Evolutionary conservation across 495 filamentous ascomycete genomes (phyloP), one percentile per base, ranked within the genome.

Genomic region (Evansstolkia leycettana): DNA sequence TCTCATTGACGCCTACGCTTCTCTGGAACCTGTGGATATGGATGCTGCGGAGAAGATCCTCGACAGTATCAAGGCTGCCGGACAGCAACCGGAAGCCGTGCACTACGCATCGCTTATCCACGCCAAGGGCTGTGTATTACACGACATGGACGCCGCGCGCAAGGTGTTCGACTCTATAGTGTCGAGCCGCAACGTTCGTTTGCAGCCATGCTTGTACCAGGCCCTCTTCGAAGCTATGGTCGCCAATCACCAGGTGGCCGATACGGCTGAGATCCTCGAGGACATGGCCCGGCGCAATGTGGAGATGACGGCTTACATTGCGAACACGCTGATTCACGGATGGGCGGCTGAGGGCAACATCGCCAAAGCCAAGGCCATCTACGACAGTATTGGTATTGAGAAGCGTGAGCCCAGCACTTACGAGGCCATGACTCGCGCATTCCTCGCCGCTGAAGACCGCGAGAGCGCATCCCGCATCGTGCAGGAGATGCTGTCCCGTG

Each of bases 341-440:
- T 98, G 90, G 90, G 86, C 92, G 24, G 64, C 74, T 18, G 83
- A 83, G 55, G 81, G 80, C 57, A 72, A 87, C 37, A 83, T 98
- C 17, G 58, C 54, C 34, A 86, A 84, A 56, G 82, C 85, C 25
- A 75, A 79, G 57, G 64, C 67, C 5, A 75, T 95, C 44, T 98
- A 93, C 53, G 69, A 80, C 26, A 64, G 71, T 31, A 73, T 98
- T 25, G 72, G 76, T 23, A 68, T 67, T 17, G 69, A 75, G 19
- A 84, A 80, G 64, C 75, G 90, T 17, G 90, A 98, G 61, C 90
- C 90, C 5, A 94, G 85, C 61, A 98, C 90, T n/a, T 98, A 98
- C 52, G 90, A 98, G 62, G 88, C 89, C 24, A 98, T 98, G 92
- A 94, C 86, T 13, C 73, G 92, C 15, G 92, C 92, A 0, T 95